Evolutionary conservation across 768 basidiomycete genomes (phyloP).

Genomic region (Russula sp.): DNA sequence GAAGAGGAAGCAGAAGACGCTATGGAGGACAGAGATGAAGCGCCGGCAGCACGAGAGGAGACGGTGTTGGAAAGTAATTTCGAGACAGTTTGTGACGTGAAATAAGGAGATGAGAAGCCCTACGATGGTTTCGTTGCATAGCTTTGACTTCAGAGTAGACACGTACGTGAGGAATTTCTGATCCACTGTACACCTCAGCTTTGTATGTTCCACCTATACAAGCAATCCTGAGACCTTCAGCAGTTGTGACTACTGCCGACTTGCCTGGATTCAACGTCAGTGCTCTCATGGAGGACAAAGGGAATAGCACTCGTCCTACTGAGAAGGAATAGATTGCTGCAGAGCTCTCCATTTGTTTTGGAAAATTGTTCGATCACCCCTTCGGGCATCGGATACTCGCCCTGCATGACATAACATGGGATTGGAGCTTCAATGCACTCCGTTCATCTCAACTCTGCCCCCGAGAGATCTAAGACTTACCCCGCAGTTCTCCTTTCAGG

Average conservation of each 20-base stretch:
- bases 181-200: conserved; percentile 45
- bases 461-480: conserved; percentile 31
- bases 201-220: conserved; percentile 79
- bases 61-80: conserved; percentile 66
- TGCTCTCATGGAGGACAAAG: neutral
- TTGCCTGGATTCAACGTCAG: conserved; percentile 47
- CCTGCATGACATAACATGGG: conserved; percentile 91
- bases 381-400: conserved; percentile 65
- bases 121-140: conserved; percentile 34
- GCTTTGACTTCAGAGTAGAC: conserved; percentile 39
- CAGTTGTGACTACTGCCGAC: conserved; percentile 71
- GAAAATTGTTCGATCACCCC: conserved; percentile 68
- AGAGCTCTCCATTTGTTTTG: conserved; percentile 70
- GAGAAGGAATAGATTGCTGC: conserved; percentile 72
- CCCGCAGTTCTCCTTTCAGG: conserved; percentile 59
- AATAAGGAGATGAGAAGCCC: conserved; percentile 75
- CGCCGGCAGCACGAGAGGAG: conserved; percentile 39
- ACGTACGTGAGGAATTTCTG: conserved; percentile 60
- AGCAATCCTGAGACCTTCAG: conserved; percentile 74
- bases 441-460: neutral
- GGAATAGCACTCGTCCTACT: conserved; percentile 43
- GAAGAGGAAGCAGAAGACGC: conserved; percentile 53
- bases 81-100: conserved; percentile 61
- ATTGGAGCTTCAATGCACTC: conserved; percentile 53
- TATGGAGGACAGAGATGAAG: conserved; percentile 61